Conservation (phyloP, 768 basidiomycete genomes). For the Termitomyces sp. region DNA sequence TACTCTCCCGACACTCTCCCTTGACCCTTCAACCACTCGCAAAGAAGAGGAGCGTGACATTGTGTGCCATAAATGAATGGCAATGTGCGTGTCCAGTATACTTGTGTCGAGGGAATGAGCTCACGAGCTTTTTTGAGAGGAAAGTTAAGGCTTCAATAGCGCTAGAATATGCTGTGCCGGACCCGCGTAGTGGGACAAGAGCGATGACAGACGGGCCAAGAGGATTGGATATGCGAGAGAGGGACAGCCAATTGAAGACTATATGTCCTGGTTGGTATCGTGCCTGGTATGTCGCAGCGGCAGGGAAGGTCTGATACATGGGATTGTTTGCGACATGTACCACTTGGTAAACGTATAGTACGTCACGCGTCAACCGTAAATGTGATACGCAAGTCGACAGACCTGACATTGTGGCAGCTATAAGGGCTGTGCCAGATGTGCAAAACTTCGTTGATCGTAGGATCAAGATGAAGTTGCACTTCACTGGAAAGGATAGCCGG, state of each 20-base stretch:
- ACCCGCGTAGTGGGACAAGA: no score
- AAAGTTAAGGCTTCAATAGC: constrained; percentile 16
- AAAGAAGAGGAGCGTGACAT: constrained; percentile 4
- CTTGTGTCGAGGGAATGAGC: constrained; percentile 7
- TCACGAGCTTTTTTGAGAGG: constrained; percentile 3
- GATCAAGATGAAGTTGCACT: constrained; percentile 15
- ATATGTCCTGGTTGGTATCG: constrained; percentile 11
- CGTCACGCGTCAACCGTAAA: not conserved
- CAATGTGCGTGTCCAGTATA: constrained; percentile 13
- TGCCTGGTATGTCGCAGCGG: constrained; percentile 1
- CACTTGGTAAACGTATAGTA: not conserved
- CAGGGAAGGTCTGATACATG: constrained; percentile 14
- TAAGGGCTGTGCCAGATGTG: constrained; percentile 15
- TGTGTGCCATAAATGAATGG: constrained; percentile 12
- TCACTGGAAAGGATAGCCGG: constrained; percentile 12
- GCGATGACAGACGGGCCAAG: no score
- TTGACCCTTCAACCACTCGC: constrained; percentile 7
- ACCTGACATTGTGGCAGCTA: constrained; percentile 14
- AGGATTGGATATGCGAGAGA: constrained; percentile 16
- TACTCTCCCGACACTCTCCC: constrained; percentile 1
- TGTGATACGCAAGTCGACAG: not conserved
- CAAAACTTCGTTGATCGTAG: constrained; percentile 11
- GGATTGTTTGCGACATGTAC: constrained; percentile 15
- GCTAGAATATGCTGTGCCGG: no score
- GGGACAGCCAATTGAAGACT: constrained; percentile 7